Conservation (phyloP, 768 basidiomycete species). For the Leucocoprinus leucothites region DNA sequence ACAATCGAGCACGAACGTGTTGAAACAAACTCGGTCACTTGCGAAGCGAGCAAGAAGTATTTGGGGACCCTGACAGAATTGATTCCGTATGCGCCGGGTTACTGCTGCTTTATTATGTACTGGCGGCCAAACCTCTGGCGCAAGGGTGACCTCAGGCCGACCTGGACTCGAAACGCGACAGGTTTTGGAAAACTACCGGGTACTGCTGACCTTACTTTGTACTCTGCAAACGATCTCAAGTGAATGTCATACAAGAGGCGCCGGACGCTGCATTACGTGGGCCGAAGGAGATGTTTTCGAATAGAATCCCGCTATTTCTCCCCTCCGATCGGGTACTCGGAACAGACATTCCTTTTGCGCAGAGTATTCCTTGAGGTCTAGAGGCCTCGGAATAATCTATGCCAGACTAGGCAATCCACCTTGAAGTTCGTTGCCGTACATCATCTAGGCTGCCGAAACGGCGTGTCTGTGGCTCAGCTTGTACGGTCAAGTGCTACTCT, state of each 20-base stretch:
- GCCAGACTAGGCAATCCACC: background rate
- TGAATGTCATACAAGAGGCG: background rate
- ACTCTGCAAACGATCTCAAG: background rate
- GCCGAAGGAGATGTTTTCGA: background rate
- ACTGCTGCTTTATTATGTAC: no score
- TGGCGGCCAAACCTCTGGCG: no score
- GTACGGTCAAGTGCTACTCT: no score
- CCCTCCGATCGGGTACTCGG: background rate
- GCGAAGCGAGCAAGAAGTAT: background rate
- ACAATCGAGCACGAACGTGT: background rate
- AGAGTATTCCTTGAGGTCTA: background rate
- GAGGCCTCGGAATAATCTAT: background rate
- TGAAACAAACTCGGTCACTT: background rate
- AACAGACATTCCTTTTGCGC: no score
- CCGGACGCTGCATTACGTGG: background rate
- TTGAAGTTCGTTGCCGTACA: background rate
- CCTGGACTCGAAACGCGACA: background rate
- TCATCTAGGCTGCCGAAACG: no score
- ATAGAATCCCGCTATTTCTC: background rate
- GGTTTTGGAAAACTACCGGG: background rate
- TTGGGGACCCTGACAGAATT: background rate
- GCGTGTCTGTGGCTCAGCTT: no score
- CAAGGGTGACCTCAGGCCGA: background rate
- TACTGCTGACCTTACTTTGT: no score
- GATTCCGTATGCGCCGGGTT: no score